Evolutionary conservation across 371 early-diverging fungal species (phyloP).

Genomic region (Mortierella sp.): DNA sequence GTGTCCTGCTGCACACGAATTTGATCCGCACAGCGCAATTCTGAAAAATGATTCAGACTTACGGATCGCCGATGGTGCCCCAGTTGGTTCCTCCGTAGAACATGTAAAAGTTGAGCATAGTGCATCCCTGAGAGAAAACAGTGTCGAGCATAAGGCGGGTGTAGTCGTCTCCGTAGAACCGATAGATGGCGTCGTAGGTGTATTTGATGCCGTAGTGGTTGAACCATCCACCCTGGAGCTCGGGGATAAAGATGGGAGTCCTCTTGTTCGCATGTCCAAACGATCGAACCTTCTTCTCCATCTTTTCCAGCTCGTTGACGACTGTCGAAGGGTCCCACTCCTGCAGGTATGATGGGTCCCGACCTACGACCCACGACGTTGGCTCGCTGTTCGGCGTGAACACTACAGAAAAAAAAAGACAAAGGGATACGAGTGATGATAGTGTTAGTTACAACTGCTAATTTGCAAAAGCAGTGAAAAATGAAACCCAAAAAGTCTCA

Average conservation of each 20-base stretch:
- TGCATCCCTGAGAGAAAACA: conserved; percentile 77
- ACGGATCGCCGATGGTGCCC: conserved; percentile 85
- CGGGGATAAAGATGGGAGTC: conserved; percentile 85
- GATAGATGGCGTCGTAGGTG: conserved; percentile 78
- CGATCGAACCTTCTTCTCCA: conserved; percentile 79
- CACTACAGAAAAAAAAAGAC: conserved; percentile 46
- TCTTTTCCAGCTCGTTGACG: conserved; percentile 68
- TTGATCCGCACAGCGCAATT: background rate
- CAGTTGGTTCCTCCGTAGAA: conserved; percentile 90
- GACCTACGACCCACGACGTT: conserved; percentile 68
- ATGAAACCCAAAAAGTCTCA: background rate
- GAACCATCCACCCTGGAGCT: conserved; percentile 89
- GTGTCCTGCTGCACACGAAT: background rate
- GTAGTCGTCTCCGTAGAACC: conserved; percentile 81
- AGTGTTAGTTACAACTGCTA: no score
- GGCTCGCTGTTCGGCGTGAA: conserved; percentile 75
- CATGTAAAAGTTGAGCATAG: conserved; percentile 80
- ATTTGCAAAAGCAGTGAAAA: background rate
- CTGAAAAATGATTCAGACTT: conserved; percentile 45
- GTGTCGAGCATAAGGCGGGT: conserved; percentile 76
- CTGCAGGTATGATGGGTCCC: conserved; percentile 64
- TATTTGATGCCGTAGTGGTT: conserved; percentile 78
- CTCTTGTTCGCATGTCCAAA: conserved; percentile 76
- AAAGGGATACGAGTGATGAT: background rate
- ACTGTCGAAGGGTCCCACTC: conserved; percentile 76